Conservation (phyloP, 176 grass and related monocot species). For the Eragrostis curvula region DNA sequence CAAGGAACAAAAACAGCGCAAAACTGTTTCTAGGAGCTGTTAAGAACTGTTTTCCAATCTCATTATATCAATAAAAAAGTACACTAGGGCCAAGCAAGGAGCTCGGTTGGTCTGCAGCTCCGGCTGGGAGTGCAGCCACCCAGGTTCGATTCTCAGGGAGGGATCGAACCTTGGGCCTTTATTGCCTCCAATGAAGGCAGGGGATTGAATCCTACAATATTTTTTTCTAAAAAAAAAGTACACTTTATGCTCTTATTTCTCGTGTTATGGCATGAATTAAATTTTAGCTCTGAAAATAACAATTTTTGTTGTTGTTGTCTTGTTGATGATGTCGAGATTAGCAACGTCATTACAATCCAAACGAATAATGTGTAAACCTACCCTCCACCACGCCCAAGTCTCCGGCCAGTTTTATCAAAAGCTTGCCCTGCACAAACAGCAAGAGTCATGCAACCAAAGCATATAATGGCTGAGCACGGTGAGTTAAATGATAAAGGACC, state of each 20-base stretch:
- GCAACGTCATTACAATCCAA: constrained; percentile 28
- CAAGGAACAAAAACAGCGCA: neutral
- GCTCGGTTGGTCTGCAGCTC: too few relatives aligned
- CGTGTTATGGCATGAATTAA: neutral
- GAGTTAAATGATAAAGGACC: neutral
- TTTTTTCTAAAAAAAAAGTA: too few relatives aligned
- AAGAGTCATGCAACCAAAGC: neutral
- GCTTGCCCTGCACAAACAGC: constrained; percentile 71
- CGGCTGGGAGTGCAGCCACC: too few relatives aligned
- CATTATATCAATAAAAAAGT: neutral
- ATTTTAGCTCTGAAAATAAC: neutral
- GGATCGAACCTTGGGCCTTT: too few relatives aligned
- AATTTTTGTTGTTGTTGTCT: neutral
- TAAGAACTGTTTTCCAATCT: neutral
- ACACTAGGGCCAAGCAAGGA: too few relatives aligned
- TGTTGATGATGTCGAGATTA: neutral
- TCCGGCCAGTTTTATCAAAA: constrained; percentile 87
- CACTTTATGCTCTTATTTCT: neutral
- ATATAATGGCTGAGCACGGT: neutral
- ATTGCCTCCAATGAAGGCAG: too few relatives aligned
- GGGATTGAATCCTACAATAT: too few relatives aligned
- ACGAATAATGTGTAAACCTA: constrained; percentile 41
- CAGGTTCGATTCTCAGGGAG: too few relatives aligned
- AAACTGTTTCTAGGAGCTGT: neutral
- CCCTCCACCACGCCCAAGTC: constrained; percentile 95